Conservation (phyloP, 78 protist species). For the Diacronema lutheri region DNA sequence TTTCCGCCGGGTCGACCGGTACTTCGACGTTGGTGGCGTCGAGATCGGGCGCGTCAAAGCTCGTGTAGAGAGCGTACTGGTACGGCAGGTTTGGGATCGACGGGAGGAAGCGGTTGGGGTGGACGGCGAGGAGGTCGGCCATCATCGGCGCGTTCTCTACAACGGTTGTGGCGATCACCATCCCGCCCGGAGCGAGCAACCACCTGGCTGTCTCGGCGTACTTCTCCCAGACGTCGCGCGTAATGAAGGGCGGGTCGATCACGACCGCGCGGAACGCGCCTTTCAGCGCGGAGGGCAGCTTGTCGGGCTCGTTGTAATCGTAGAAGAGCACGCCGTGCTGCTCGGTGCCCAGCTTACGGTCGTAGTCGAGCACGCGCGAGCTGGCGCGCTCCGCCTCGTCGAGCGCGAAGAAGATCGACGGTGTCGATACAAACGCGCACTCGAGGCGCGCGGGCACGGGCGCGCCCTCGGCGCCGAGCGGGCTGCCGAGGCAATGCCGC, state of each 20-base stretch:
- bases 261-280: conserved; percentile 26
- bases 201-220: not conserved
- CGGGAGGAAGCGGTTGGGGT: conserved; percentile 18
- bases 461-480: not conserved
- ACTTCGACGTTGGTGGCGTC: not conserved
- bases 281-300: not conserved
- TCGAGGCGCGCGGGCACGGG: not conserved
- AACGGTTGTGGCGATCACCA: conserved; percentile 34
- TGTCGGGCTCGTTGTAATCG: conserved; percentile 43
- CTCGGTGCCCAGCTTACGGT: not conserved
- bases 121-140: not conserved
- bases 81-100: conserved; percentile 51
- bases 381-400: not conserved
- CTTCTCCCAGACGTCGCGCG: conserved; percentile 42
- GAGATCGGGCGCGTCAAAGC: not conserved
- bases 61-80: conserved; percentile 29
- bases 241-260: conserved; percentile 63
- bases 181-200: not conserved
- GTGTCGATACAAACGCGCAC: not conserved
- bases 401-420: not conserved
- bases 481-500: not conserved
- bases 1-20: not conserved
- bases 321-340: conserved; percentile 30
- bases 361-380: not conserved
- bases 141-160: conserved; percentile 42